Conservation (phyloP, 352 stramenopile species). For the Phytophthora multivora region DNA sequence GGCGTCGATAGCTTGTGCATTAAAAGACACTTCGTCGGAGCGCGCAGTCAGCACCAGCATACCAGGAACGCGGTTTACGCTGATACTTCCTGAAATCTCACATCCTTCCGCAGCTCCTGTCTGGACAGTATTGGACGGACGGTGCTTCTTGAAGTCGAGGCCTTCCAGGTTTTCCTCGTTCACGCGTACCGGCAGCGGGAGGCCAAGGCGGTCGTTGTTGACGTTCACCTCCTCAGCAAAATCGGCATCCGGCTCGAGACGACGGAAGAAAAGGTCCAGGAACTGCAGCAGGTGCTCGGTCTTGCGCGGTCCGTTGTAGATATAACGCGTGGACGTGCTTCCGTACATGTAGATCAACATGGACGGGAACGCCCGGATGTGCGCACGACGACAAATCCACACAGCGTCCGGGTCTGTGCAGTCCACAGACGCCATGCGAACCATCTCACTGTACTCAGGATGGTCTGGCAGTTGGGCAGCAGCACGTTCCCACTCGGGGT, state of each 20-base stretch:
- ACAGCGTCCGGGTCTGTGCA: slow-evolving; percentile 70
- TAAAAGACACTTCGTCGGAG: slow-evolving; percentile 75
- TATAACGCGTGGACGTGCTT: slow-evolving; percentile 75
- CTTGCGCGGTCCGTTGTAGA: slow-evolving; percentile 83
- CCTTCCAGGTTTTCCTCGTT: slow-evolving; percentile 58
- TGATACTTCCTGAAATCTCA: slow-evolving; percentile 79
- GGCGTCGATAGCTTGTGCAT: slow-evolving; percentile 59
- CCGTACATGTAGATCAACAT: slow-evolving; percentile 91
- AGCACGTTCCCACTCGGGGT: slow-evolving; percentile 79
- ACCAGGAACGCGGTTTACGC: slow-evolving; percentile 77
- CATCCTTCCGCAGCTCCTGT: slow-evolving; percentile 64
- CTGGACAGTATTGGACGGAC: slow-evolving; percentile 33
- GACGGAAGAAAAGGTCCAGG: slow-evolving; percentile 83
- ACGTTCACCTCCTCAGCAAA: slow-evolving; percentile 82
- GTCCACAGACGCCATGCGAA: slow-evolving; percentile 81
- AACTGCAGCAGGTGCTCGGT: slow-evolving; percentile 79
- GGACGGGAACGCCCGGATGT: slow-evolving; percentile 82
- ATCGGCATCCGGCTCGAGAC: slow-evolving; percentile 76
- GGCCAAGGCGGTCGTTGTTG: slow-evolving; percentile 49
- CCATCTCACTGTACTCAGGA: slow-evolving; percentile 79
- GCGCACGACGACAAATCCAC: slow-evolving; percentile 68
- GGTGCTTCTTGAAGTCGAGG: slow-evolving; percentile 57
- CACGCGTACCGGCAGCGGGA: slow-evolving; percentile 58
- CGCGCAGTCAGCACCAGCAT: slow-evolving; percentile 71
- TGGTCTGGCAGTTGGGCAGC: slow-evolving; percentile 74